These are phyloP conservation scores for Magnusiomyces ingens DNA, from an alignment of 1,139 yeast species.

Conservation along the genomic window DNA sequence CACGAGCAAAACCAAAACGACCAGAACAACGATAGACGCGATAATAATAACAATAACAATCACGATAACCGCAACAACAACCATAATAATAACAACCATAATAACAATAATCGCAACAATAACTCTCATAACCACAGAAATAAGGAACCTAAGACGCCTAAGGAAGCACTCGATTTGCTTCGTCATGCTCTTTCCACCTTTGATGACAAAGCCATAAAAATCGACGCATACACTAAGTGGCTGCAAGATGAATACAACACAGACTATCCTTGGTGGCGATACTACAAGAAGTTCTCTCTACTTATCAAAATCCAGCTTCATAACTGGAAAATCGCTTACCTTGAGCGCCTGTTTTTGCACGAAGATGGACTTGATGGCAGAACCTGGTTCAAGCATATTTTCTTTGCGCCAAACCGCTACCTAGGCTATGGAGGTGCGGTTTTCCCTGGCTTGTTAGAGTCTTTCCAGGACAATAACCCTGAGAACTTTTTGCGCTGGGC, in stretches of 20 bases:
- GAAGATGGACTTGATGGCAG: slow-evolving; percentile 12
- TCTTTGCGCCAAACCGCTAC: slow-evolving; percentile 20
- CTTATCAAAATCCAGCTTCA: slow-evolving; percentile 29
- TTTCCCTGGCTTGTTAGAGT: slow-evolving; percentile 68
- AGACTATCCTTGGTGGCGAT: slow-evolving; percentile 32
- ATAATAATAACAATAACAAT: neutral
- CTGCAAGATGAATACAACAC: slow-evolving; percentile 26
- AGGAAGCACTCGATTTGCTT: slow-evolving; percentile 25
- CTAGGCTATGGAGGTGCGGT: slow-evolving; percentile 79
- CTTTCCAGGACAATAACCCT: slow-evolving; percentile 57
- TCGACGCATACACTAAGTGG: slow-evolving; percentile 27
- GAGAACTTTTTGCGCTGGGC: slow-evolving; percentile 21
- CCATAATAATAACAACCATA: neutral
- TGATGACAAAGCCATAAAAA: slow-evolving; percentile 20
- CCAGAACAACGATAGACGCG: neutral
- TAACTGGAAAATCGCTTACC: slow-evolving; percentile 30
- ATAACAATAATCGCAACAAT: neutral
- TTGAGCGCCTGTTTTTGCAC: slow-evolving; percentile 58
- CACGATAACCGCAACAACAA: neutral
- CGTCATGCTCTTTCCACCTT: slow-evolving; percentile 24
- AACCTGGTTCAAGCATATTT: slow-evolving; percentile 18
- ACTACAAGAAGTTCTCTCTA: slow-evolving; percentile 27
- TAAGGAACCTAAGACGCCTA: slow-evolving; percentile 1
- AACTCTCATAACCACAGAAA: neutral
- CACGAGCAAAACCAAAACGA: neutral